A percentile compares a stretch with the other conserved stretches of the same genome.
Evolutionary conservation across 2,329 filamentous ascomycete species (phyloP).

Genomic region (Stachybotrys chartarum): DNA sequence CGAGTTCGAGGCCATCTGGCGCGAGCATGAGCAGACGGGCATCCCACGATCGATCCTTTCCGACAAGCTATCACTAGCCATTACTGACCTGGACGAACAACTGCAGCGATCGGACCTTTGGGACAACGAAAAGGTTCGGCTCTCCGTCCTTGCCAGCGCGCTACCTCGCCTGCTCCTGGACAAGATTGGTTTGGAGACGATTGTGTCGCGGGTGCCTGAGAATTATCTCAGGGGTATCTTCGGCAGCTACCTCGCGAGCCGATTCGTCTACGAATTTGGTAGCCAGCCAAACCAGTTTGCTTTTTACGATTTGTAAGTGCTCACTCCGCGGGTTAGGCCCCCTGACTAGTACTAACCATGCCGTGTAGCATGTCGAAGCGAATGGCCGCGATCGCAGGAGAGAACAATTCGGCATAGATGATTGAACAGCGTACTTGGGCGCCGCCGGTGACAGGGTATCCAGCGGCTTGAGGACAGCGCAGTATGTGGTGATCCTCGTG

Average conservation of each 20-base stretch:
- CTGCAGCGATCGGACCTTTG: slow-evolving; percentile 89
- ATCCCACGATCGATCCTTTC: slow-evolving; percentile 78
- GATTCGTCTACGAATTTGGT: slow-evolving; percentile 94
- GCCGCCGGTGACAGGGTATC: no score
- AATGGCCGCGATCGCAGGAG: slow-evolving; percentile 38
- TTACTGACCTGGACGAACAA: slow-evolving; percentile 95
- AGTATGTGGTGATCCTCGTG: no score
- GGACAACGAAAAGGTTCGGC: slow-evolving; percentile 72
- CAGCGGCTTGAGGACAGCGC: no score
- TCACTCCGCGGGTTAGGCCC: neutral
- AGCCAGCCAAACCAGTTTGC: slow-evolving; percentile 91
- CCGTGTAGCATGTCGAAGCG: slow-evolving; percentile 55
- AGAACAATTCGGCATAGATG: no score
- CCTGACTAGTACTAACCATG: slow-evolving; percentile 20
- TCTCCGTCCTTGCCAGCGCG: slow-evolving; percentile 74
- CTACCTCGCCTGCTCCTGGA: slow-evolving; percentile 76
- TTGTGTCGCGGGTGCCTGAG: slow-evolving; percentile 81
- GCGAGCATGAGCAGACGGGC: slow-evolving; percentile 79
- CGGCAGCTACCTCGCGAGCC: slow-evolving; percentile 86
- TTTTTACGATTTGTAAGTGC: slow-evolving; percentile 92
- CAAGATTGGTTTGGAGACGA: slow-evolving; percentile 85
- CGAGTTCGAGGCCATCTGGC: slow-evolving; percentile 98
- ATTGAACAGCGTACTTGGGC: no score
- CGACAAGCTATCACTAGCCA: slow-evolving; percentile 83
- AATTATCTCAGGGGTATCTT: slow-evolving; percentile 93